These are phyloP conservation scores for Smittium culicis DNA, from an alignment of 371 early-diverging fungal genomes.

Conservation along the genomic window DNA sequence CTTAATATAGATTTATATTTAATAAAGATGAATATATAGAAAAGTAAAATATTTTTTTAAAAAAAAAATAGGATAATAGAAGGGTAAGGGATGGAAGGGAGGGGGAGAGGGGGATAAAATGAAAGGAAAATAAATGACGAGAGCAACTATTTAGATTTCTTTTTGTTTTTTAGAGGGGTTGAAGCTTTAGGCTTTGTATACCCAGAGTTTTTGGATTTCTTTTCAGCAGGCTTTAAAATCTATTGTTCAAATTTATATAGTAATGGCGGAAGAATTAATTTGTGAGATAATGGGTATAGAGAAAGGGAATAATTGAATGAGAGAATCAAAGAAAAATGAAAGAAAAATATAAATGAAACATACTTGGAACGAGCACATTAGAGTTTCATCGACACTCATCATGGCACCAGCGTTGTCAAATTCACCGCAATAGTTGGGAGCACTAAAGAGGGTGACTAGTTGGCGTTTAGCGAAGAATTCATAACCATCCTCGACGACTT, in stretches of 20 bases:
- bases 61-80: too few species aligned
- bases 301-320: too few species aligned
- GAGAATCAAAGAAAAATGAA: background rate
- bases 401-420: slow-evolving; percentile 94
- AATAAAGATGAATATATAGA: too few species aligned
- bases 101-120: background rate
- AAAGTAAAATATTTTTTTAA: too few species aligned
- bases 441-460: slow-evolving; percentile 91
- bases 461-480: slow-evolving; percentile 93
- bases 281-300: too few species aligned
- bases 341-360: background rate
- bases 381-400: slow-evolving; percentile 86
- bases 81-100: background rate
- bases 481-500: slow-evolving; percentile 98
- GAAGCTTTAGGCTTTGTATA: slow-evolving; percentile 7
- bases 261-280: too few species aligned
- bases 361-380: slow-evolving; percentile 78
- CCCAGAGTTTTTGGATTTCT: slow-evolving; percentile 9
- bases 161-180: slow-evolving; percentile 10
- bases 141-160: slow-evolving; percentile 4
- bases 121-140: background rate
- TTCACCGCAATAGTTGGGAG: slow-evolving; percentile 98
- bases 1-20: too few species aligned
- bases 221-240: slow-evolving; percentile 14
- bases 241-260: too few species aligned